These are phyloP conservation scores for Arctium lappa DNA, from an alignment of 129 eudicot species.

Conservation along the genomic window DNA sequence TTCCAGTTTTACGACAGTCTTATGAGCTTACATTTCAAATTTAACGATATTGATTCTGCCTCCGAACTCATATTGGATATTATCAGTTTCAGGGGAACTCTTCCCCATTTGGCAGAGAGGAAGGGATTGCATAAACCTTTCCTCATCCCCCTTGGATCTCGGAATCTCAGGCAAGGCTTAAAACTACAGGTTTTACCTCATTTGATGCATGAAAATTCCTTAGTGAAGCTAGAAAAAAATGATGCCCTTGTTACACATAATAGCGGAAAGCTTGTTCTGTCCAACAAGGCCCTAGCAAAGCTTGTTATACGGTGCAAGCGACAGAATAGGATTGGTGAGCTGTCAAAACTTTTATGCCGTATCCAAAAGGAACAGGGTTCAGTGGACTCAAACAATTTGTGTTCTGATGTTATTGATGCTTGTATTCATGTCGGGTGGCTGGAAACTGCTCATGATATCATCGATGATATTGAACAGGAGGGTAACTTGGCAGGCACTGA, in stretches of 20 bases:
- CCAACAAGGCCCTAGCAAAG: slow-evolving; percentile 64
- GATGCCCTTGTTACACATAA: slow-evolving; percentile 44
- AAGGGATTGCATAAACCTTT: slow-evolving; percentile 37
- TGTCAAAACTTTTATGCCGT: slow-evolving; percentile 49
- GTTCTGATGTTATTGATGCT: slow-evolving; percentile 55
- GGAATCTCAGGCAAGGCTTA: slow-evolving; percentile 54
- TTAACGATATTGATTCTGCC: slow-evolving; percentile 70
- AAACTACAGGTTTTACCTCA: slow-evolving; percentile 61
- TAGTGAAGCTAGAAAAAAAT: slow-evolving; percentile 40
- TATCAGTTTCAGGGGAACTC: slow-evolving; percentile 23
- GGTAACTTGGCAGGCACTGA: slow-evolving; percentile 18
- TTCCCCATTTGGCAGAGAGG: slow-evolving; percentile 9
- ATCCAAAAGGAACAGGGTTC: slow-evolving; percentile 31
- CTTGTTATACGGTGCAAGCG: slow-evolving; percentile 52
- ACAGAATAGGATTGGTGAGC: slow-evolving; percentile 28
- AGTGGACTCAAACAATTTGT: slow-evolving; percentile 29
- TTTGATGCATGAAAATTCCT: slow-evolving; percentile 43
- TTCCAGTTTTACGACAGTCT: slow-evolving; percentile 61
- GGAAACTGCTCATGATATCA: slow-evolving; percentile 83
- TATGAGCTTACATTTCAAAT: slow-evolving; percentile 67
- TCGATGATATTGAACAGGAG: slow-evolving; percentile 63
- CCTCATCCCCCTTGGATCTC: slow-evolving; percentile 63
- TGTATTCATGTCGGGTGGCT: slow-evolving; percentile 63
- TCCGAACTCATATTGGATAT: slow-evolving; percentile 54
- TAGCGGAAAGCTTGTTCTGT: slow-evolving; percentile 49